Conservation (phyloP, 352 stramenopile genomes). For the Globisporangium paroecandrum region DNA sequence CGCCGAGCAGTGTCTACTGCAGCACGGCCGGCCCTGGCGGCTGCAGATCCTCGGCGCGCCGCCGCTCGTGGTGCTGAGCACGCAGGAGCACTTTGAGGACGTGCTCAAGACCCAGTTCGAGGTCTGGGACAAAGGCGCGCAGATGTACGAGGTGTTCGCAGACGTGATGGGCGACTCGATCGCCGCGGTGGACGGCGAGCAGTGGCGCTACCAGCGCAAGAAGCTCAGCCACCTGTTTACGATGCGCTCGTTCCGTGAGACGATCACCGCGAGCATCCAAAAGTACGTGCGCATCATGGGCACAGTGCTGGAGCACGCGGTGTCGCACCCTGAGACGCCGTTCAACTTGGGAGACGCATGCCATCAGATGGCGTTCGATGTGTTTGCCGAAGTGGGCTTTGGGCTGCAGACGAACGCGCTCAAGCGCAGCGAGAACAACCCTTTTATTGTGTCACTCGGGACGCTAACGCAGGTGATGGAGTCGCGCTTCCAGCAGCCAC, state of each 20-base stretch:
- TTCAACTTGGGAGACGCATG: constrained; percentile 29
- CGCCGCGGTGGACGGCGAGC: constrained; percentile 42
- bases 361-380: constrained; percentile 47
- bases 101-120: constrained; percentile 58
- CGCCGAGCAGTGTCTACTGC: constrained; percentile 34
- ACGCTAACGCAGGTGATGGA: constrained; percentile 8
- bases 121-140: constrained; percentile 60
- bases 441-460: constrained; percentile 30
- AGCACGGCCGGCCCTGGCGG: constrained; percentile 34
- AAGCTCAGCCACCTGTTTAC: constrained; percentile 81
- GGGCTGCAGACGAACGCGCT: constrained; percentile 44
- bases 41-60: constrained; percentile 32
- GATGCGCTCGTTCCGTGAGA: constrained; percentile 35
- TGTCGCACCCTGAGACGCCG: neutral
- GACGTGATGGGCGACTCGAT: constrained; percentile 59
- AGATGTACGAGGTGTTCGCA: constrained; percentile 35
- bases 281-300: constrained; percentile 34
- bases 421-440: constrained; percentile 29
- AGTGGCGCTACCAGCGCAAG: constrained; percentile 60
- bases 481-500: constrained; percentile 31
- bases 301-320: constrained; percentile 18
- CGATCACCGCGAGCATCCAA: constrained; percentile 33
- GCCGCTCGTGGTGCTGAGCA: constrained; percentile 37
- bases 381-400: constrained; percentile 51
- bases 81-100: constrained; percentile 37